Evolutionary conservation across 257 asterid genomes (phyloP).

Genomic region (Capsicum baccatum): DNA sequence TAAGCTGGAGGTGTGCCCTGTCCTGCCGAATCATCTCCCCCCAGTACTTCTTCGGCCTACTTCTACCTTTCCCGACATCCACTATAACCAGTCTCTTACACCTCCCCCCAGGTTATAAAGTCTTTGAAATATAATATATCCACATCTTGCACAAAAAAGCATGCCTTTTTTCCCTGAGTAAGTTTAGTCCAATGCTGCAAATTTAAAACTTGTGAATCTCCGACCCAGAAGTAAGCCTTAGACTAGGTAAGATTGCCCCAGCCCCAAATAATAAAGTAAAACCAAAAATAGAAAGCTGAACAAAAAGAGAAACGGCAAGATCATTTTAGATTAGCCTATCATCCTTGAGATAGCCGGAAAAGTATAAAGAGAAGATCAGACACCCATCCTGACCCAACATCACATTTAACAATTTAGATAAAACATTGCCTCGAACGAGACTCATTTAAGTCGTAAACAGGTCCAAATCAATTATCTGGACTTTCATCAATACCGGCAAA

Average conservation of each 20-base stretch:
- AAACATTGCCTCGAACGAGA: conserved; percentile 7
- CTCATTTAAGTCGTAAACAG: neutral
- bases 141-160: neutral
- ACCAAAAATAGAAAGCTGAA: neutral
- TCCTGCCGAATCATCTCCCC: too few species aligned
- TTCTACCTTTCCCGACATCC: too few species aligned
- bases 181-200: conserved; percentile 19
- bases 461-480: conserved; percentile 5
- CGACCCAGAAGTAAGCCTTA: conserved; percentile 1
- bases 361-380: conserved; percentile 7
- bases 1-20: too few species aligned
- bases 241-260: neutral
- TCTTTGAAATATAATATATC: neutral
- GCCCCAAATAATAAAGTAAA: neutral
- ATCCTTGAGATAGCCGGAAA: conserved; percentile 5
- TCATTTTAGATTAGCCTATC: conserved; percentile 12
- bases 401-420: conserved; percentile 4
- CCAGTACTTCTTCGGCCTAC: too few species aligned
- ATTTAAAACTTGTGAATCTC: neutral
- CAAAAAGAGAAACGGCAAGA: conserved; percentile 1
- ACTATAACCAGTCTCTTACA: too few species aligned
- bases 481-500: conserved; percentile 15
- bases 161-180: neutral
- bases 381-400: conserved; percentile 6
- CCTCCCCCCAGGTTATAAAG: neutral